Conservation (phyloP, 768 basidiomycete genomes). For the Cystoderma amianthinum region DNA sequence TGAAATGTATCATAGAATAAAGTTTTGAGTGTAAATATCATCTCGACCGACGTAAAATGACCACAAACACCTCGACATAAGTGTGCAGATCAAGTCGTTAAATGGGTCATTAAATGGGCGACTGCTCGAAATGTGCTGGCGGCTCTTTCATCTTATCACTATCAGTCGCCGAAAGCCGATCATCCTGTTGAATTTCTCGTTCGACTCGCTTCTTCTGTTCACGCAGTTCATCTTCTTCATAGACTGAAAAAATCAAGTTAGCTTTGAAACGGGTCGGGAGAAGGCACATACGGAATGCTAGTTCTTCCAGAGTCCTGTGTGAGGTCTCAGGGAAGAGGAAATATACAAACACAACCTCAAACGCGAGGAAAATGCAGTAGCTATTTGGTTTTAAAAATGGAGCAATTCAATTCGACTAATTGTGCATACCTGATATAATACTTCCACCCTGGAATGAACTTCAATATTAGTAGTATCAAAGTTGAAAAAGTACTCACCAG, state of each 20-base stretch:
- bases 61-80: neutral
- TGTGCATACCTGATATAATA: conserved; percentile 41
- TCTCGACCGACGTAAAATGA: neutral
- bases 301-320: conserved; percentile 46
- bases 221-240: conserved; percentile 14
- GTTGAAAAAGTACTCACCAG: conserved; percentile 19
- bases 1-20: too few species aligned
- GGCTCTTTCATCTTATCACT: neutral
- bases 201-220: conserved; percentile 31
- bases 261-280: conserved; percentile 4
- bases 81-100: too few species aligned
- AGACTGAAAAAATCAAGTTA: conserved; percentile 11
- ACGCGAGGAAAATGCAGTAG: conserved; percentile 43
- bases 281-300: conserved; percentile 43
- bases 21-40: neutral
- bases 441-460: conserved; percentile 34
- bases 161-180: conserved; percentile 1
- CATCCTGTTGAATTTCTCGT: conserved; percentile 24
- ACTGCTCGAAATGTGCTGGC: neutral
- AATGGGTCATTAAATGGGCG: neutral
- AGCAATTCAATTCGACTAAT: neutral
- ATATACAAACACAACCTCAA: conserved; percentile 50
- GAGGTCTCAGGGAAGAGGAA: conserved; percentile 60
- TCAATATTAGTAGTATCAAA: neutral
- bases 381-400: conserved; percentile 7